phyloP scores from a whole-genome alignment of 1,284 basidiomycete genomes.

The Chalciporus sp. region DNA sequence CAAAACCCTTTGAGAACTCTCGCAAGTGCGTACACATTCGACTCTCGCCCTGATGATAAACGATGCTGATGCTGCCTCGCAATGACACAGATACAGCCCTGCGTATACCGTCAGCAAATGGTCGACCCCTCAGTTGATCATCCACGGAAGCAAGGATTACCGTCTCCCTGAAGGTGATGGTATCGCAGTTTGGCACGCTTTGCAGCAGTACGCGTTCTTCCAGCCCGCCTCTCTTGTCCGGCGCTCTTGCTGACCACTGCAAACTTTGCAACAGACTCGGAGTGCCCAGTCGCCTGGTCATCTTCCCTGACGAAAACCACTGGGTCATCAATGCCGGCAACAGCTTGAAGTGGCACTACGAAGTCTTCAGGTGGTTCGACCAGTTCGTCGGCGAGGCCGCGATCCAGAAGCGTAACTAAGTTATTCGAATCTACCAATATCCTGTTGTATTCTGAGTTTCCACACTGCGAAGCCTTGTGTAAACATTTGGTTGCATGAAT shows the following conservation, averaged over 20 bases:
- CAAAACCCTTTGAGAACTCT: constrained; percentile 54
- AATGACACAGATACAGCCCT: constrained; percentile 61
- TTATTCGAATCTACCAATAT: neutral
- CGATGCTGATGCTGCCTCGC: neutral
- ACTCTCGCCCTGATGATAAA: neutral
- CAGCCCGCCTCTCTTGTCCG: neutral
- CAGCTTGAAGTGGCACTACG: constrained; percentile 84
- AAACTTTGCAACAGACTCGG: constrained; percentile 50
- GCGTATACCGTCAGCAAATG: constrained; percentile 81
- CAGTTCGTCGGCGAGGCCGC: constrained; percentile 57
- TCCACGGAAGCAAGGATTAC: constrained; percentile 88
- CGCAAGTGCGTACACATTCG: constrained; percentile 47
- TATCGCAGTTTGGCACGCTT: constrained; percentile 78
- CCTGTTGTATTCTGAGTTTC: neutral
- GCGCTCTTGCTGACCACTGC: neutral
- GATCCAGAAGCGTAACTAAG: constrained; percentile 20
- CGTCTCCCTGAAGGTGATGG: constrained; percentile 83
- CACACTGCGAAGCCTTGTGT: neutral
- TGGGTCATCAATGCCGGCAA: constrained; percentile 83
- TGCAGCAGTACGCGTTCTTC: constrained; percentile 66
- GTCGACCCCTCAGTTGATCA: constrained; percentile 82
- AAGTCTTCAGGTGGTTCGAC: constrained; percentile 88
- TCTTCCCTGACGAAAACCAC: constrained; percentile 94
- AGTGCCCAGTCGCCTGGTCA: constrained; percentile 80
- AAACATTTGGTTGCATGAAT: constrained; percentile 1